Percentiles rank a stretch among this genome's conserved stretches.
phyloP scores from a whole-genome alignment of 371 early-diverging fungal species.

The Mucor plumbeus region DNA sequence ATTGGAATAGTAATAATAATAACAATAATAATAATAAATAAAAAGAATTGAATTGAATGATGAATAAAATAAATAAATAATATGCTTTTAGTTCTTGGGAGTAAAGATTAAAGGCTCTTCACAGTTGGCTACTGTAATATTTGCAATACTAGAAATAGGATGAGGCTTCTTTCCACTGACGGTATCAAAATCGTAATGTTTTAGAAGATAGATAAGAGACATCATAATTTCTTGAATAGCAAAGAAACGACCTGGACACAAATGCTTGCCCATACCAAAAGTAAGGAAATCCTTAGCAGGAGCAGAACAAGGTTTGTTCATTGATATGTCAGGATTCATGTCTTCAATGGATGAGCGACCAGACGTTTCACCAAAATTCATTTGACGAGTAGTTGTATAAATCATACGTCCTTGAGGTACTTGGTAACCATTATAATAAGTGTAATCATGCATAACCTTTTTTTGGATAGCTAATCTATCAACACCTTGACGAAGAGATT shows the following conservation, averaged over 20 bases:
- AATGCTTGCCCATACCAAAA: constrained; percentile 44
- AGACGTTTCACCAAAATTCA: constrained; percentile 36
- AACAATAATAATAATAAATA: too few species aligned
- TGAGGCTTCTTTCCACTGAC: constrained; percentile 25
- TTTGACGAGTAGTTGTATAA: constrained; percentile 26
- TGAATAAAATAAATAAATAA: too few species aligned
- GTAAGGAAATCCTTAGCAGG: constrained; percentile 36
- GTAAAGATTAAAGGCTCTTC: constrained; percentile 36
- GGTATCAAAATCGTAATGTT: constrained; percentile 30
- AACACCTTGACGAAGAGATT: constrained; percentile 39
- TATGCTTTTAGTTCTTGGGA: constrained; percentile 7
- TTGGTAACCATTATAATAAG: constrained; percentile 47
- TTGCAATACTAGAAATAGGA: constrained; percentile 28
- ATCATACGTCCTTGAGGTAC: constrained; percentile 40
- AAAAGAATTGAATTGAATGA: too few species aligned
- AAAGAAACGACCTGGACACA: constrained; percentile 53
- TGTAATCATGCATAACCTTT: constrained; percentile 33
- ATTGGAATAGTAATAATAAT: too few species aligned
- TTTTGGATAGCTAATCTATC: constrained; percentile 39
- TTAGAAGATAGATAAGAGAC: constrained; percentile 29
- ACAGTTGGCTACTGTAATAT: constrained; percentile 17
- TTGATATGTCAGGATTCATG: constrained; percentile 35
- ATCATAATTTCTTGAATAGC: constrained; percentile 57
- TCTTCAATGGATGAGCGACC: constrained; percentile 22
- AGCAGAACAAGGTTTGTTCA: constrained; percentile 22